phyloP scores from a whole-genome alignment of 2,329 filamentous ascomycete genomes.

The Madurella fahalii region DNA sequence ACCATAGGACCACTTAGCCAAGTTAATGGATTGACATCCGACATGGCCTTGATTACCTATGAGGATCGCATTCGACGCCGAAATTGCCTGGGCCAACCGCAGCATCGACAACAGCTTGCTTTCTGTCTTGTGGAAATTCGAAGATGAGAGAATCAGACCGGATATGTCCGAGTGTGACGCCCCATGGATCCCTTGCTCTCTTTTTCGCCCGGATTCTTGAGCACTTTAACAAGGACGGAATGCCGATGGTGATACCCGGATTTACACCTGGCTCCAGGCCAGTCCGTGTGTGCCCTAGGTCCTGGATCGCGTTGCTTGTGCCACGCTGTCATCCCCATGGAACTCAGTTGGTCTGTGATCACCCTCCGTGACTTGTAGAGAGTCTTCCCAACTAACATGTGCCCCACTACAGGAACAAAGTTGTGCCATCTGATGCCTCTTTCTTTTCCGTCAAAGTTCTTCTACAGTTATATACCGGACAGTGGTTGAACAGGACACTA shows the following conservation, averaged over 20 bases:
- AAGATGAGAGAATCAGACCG: no score
- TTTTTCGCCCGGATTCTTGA: not conserved
- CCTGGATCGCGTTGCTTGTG: not conserved
- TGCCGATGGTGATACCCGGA: no score
- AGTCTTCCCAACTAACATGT: slow-evolving; percentile 33
- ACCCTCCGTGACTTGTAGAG: slow-evolving; percentile 17
- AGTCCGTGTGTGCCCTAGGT: slow-evolving; percentile 8
- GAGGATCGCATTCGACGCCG: no score
- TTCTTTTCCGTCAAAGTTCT: slow-evolving; percentile 30
- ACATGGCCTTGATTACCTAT: no score
- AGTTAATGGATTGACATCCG: no score
- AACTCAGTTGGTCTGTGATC: slow-evolving; percentile 38
- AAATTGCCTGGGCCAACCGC: no score
- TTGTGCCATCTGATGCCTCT: slow-evolving; percentile 44
- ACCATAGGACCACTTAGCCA: no score
- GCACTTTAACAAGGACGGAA: not conserved
- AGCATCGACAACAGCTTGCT: no score
- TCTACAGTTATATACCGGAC: slow-evolving; percentile 32
- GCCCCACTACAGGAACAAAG: slow-evolving; percentile 49
- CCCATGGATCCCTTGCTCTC: not conserved
- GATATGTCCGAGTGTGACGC: no score
- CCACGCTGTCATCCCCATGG: slow-evolving; percentile 2
- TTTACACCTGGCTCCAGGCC: slow-evolving; percentile 8
- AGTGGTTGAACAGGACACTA: slow-evolving; percentile 54
- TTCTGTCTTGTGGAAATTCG: no score